Base-by-base conservation (phyloP, 2,329 filamentous ascomycete genomes). In the Claviceps capensis region DNA sequence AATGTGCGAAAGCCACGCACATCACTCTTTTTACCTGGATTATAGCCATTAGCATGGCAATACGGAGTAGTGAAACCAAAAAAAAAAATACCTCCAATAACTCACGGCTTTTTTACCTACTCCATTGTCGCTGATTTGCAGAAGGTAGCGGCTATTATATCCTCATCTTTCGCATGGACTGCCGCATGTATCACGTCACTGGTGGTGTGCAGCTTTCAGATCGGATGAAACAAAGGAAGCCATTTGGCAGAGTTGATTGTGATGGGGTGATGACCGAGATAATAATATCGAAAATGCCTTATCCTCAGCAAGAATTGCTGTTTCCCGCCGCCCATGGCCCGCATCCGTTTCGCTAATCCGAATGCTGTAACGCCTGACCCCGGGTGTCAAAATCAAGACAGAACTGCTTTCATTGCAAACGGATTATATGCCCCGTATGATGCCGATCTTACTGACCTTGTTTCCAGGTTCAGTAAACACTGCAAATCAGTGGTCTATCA, bases 301-400 rank as follows among this genome's bases (percentile, higher is more conserved):
- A 52, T 56, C 53, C 55, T 53, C 17, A 49, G 48, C 30, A 38
- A 19, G n/a, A 49, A 48, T 37, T 50, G 47, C 51, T 44, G 36
- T 47, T 36, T 19, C 23, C 45, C 45, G 23, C 45, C 50, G 48
- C 52, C 40, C 50, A 49, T 38, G 40, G 34, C 5, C 49, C 13
- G 16, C 13, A 38, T 41, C 38, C 47, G 37, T 49, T 44, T 16
- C 37, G 41, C 51, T 48, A 41, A 38, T 43, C 50, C 47, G 48
- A 37, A 50, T 53, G 51, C 55, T 53, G 48, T 26, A 58, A 60
- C 56, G 56, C 57, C 57, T 19, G 48, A 48, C 26, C 23, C 41
- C 52, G 45, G 54, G 48, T 51, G 51, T 44, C 37, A 45, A 51
- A 52, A 41, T 47, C 43, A 46, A 53, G 46, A 52, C 49, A 48